Conservation (phyloP, 306 rosid species). For the Elaeagnus macrophylla region DNA sequence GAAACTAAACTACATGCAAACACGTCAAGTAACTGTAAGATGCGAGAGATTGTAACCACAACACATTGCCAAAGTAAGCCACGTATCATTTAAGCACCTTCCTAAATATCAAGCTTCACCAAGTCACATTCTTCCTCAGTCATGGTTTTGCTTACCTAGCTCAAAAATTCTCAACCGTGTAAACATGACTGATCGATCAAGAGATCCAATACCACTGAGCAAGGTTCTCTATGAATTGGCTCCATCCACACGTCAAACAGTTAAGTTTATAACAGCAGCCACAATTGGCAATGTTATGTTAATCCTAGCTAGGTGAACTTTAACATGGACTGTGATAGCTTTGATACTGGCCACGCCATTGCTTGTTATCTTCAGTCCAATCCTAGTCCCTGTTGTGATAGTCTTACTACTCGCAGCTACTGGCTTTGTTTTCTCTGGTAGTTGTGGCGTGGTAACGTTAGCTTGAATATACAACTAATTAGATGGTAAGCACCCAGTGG, state of each 20-base stretch:
- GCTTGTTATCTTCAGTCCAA: constrained; percentile 49
- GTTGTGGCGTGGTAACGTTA: constrained; percentile 41
- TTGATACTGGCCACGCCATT: constrained; percentile 47
- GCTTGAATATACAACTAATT: constrained; percentile 46
- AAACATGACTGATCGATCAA: constrained; percentile 15
- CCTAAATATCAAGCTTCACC: neutral
- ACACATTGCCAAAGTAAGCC: neutral
- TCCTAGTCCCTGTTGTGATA: constrained; percentile 41
- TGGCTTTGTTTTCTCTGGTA: constrained; percentile 45
- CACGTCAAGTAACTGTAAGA: constrained; percentile 27
- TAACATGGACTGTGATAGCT: constrained; percentile 46
- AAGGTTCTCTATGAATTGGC: constrained; percentile 1
- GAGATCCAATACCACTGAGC: constrained; percentile 1
- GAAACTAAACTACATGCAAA: constrained; percentile 30
- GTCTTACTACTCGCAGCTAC: constrained; percentile 21
- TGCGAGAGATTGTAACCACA: neutral
- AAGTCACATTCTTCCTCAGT: neutral
- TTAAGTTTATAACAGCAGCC: constrained; percentile 41
- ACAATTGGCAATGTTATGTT: constrained; percentile 42
- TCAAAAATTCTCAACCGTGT: neutral
- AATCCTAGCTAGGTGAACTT: constrained; percentile 35
- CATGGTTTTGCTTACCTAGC: neutral
- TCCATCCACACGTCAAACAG: constrained; percentile 29
- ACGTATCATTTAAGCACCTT: neutral
- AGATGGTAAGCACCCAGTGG: constrained; percentile 27